Evolutionary conservation across 805 yeast genomes (phyloP), one percentile per base, ranked within the genome.

Genomic region (Kuraishia molischiana): DNA sequence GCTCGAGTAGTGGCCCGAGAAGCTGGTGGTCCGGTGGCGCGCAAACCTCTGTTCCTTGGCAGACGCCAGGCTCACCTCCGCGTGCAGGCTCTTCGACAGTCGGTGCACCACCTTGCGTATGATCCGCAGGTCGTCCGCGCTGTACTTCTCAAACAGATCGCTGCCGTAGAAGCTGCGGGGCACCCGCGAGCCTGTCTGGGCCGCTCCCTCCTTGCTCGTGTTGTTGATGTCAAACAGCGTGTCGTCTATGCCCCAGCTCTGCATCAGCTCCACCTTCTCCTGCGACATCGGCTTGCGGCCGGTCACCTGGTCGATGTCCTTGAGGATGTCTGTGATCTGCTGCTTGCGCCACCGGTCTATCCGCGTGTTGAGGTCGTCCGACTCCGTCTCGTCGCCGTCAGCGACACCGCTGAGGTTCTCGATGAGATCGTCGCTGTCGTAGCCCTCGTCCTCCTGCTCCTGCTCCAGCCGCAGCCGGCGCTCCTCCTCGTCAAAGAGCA

Each of bases 201-300:
- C 38, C 35, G 18, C 24, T 29, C 31, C 29, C 24, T 4, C 33
- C 18, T 17, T 35, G 13, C 30, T 36, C 22, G 35, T 29, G 19
- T 32, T 32, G 14, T n/a, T 39, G 32, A 33, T 17, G 14, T 14
- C 29, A 14, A 34, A 31, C 29, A 21, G 26, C 13, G 36, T 34
- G 38, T 53, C 51, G 18, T 54, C 61, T 17, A 56, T 52, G 2
- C 59, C 61, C 61, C 61, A 56, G 6, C 57, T 46, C 37, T 48
- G 46, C 36, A 55, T 49, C 15, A 53, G 44, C 11, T 54, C 59
- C 2, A 43, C 8, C 3, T 53, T 50, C 3, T 51, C 54, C 14
- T 33, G 29, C 22, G 49, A 49, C 13, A 43, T 24, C 3, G 43
- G 32, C 4, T 4, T 17, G 30, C 24, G 14, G 22, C 19, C 28